Conservation (phyloP, 495 filamentous ascomycete genomes). For the Hypoxylon cercidicola region DNA sequence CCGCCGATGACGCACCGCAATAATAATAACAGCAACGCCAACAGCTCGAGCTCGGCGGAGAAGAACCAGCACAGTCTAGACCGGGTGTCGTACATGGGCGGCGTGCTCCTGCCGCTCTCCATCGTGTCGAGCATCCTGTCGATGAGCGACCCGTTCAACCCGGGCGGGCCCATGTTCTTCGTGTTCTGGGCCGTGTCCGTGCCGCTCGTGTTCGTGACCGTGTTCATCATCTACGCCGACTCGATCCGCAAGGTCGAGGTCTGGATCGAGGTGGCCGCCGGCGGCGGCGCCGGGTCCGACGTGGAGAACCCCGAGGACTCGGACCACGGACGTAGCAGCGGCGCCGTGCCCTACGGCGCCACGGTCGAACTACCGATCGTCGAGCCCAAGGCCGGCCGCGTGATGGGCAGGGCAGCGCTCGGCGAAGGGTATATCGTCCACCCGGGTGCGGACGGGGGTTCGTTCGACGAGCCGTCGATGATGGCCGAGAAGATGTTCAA, state of each 20-base stretch:
- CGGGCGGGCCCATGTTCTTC: constrained; percentile 48
- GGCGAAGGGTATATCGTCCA: constrained; percentile 20
- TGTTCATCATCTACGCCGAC: constrained; percentile 56
- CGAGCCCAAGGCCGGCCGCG: neutral
- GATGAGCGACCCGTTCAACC: constrained; percentile 53
- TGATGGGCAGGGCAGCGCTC: constrained; percentile 12
- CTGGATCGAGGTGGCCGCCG: constrained; percentile 52
- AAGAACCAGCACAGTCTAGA: constrained; percentile 52
- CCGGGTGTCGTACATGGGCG: constrained; percentile 56
- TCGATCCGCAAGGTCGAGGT: constrained; percentile 56
- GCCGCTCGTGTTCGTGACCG: constrained; percentile 46
- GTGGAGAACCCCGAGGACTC: constrained; percentile 5
- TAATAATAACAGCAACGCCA: neutral
- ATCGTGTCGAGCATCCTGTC: constrained; percentile 55
- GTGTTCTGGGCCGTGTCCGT: constrained; percentile 53
- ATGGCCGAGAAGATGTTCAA: constrained; percentile 49
- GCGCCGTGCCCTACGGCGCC: constrained; percentile 9
- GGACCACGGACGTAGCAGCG: neutral
- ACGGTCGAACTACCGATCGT: neutral
- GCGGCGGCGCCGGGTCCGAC: neutral
- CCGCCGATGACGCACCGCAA: neutral
- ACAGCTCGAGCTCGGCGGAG: constrained; percentile 18
- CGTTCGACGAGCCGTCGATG: constrained; percentile 39
- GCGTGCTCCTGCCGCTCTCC: constrained; percentile 53
- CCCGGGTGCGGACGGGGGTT: constrained; percentile 3